A percentile compares a stretch with the other conserved stretches of the same genome.
phyloP scores from a whole-genome alignment of 192 early-diverging fungal species.

The Dispira parvispora region DNA sequence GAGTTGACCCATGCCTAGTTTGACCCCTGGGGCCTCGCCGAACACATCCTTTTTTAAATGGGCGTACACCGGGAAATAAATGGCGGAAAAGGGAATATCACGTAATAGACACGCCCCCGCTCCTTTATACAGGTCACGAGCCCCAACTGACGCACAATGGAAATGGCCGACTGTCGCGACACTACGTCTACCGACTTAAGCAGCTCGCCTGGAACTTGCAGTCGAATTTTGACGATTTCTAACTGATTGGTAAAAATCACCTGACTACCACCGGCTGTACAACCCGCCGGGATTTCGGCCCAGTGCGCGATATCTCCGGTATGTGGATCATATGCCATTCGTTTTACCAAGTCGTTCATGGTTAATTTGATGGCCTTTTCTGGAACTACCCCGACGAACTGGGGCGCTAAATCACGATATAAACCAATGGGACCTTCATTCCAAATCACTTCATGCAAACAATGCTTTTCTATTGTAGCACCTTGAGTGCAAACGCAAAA shows the following conservation, averaged over 20 bases:
- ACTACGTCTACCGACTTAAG: constrained; percentile 24
- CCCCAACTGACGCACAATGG: constrained; percentile 80
- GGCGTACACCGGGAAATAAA: constrained; percentile 96
- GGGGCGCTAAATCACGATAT: constrained; percentile 84
- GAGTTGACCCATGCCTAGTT: constrained; percentile 37
- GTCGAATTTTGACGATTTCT: constrained; percentile 97
- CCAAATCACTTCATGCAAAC: constrained; percentile 84
- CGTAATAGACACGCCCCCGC: constrained; percentile 83
- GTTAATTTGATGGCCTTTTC: constrained; percentile 98
- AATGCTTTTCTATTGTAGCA: constrained; percentile 91
- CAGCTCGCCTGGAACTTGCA: constrained; percentile 75
- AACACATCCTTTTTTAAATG: constrained; percentile 91
- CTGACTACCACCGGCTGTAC: constrained; percentile 70
- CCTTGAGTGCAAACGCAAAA: too few species aligned
- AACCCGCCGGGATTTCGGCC: constrained; percentile 75
- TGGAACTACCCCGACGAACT: constrained; percentile 87
- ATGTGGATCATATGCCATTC: constrained; percentile 40
- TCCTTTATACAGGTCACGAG: constrained; percentile 85
- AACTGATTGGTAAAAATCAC: constrained; percentile 92
- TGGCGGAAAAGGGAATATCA: constrained; percentile 93
- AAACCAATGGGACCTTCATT: constrained; percentile 82
- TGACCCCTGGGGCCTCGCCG: constrained; percentile 61
- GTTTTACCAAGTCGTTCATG: constrained; percentile 82
- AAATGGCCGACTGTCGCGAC: constrained; percentile 53
- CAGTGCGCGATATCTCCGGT: constrained; percentile 57